Percentiles rank a stretch among this genome's conserved stretches.
Evolutionary conservation across 352 stramenopile genomes (phyloP).

Genomic region (Phytophthora pistaciae): DNA sequence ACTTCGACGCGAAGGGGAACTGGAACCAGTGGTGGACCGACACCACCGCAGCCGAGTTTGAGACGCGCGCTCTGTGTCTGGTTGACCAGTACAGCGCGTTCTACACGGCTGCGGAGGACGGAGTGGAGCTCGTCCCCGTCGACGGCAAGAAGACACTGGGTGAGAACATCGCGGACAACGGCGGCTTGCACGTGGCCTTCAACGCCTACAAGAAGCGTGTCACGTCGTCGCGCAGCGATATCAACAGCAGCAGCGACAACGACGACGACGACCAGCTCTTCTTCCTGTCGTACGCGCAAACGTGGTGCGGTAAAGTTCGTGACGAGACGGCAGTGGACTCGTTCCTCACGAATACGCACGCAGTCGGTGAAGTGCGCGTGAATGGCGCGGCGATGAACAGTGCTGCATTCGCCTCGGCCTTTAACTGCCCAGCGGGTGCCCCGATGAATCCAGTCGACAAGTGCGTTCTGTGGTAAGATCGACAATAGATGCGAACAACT

Average conservation of each 20-base stretch:
- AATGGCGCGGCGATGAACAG: constrained; percentile 80
- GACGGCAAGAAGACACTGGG: constrained; percentile 71
- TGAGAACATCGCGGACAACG: constrained; percentile 86
- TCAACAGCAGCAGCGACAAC: constrained; percentile 29
- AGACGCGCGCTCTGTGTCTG: constrained; percentile 62
- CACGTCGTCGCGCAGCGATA: background rate
- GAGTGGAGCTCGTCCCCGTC: constrained; percentile 48
- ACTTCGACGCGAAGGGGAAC: constrained; percentile 89
- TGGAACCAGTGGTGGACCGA: constrained; percentile 93
- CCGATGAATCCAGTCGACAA: constrained; percentile 67
- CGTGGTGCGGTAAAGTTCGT: constrained; percentile 63
- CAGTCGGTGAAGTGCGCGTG: constrained; percentile 56
- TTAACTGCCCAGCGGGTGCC: constrained; percentile 47
- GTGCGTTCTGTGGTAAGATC: constrained; percentile 55
- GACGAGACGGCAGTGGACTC: constrained; percentile 47
- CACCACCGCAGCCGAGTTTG: constrained; percentile 76
- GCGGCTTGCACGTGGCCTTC: constrained; percentile 62
- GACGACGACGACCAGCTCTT: constrained; percentile 59
- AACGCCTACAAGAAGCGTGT: constrained; percentile 56
- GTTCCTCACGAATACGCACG: constrained; percentile 55
- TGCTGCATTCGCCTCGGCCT: constrained; percentile 55
- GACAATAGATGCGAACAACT: constrained; percentile 11
- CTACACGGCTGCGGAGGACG: constrained; percentile 40
- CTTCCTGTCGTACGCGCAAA: constrained; percentile 73
- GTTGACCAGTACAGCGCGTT: constrained; percentile 63